phyloP scores from a whole-genome alignment of 192 early-diverging fungal species.

The Chytriomyces hyalinus region DNA sequence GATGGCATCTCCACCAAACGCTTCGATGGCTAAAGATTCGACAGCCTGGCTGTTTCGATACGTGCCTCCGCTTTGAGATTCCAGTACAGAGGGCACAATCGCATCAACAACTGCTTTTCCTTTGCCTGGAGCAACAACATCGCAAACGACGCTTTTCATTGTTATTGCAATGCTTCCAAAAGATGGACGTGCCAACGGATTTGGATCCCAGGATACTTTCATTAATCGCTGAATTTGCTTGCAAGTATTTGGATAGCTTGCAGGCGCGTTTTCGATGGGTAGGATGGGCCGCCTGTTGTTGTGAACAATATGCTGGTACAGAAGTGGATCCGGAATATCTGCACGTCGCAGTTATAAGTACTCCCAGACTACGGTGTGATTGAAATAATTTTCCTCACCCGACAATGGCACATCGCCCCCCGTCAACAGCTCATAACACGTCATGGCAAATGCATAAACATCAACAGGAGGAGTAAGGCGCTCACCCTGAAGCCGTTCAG shows the following conservation, averaged over 20 bases:
- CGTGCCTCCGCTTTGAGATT: too few species aligned
- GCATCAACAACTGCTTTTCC: too few species aligned
- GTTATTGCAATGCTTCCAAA: constrained; percentile 15
- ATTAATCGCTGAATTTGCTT: constrained; percentile 19
- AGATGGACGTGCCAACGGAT: constrained; percentile 26
- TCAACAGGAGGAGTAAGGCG: constrained; percentile 25
- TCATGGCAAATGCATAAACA: constrained; percentile 43
- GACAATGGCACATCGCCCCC: constrained; percentile 31
- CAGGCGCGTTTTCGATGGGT: background rate
- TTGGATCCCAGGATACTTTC: constrained; percentile 27
- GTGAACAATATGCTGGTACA: constrained; percentile 35
- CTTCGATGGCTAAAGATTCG: too few species aligned
- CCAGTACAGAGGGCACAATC: too few species aligned
- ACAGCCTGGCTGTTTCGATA: too few species aligned
- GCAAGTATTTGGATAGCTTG: background rate
- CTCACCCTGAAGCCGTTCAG: constrained; percentile 36
- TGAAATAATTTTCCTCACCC: background rate
- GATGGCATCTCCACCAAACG: too few species aligned
- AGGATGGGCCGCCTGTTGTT: background rate
- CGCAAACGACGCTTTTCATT: constrained; percentile 1
- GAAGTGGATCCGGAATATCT: constrained; percentile 26
- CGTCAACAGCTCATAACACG: constrained; percentile 29
- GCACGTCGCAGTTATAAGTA: background rate
- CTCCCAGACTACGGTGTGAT: background rate
- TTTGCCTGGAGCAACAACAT: background rate